These are phyloP conservation scores for Suillus discolor DNA, from an alignment of 768 basidiomycete genomes.

Conservation along the genomic window DNA sequence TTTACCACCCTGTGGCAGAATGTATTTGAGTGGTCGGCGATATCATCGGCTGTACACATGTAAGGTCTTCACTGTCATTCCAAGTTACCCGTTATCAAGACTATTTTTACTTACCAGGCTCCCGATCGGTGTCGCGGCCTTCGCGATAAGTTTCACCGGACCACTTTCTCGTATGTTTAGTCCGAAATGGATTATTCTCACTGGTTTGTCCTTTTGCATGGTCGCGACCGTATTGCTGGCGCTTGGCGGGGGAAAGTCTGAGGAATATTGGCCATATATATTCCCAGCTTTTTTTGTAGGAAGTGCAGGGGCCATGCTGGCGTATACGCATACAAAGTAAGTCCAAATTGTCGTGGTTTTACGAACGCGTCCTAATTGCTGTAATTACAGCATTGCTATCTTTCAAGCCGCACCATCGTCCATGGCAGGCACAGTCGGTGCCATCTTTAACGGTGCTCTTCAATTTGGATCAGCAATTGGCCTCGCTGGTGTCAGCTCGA, in stretches of 20 bases:
- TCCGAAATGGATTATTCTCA: constrained; percentile 49
- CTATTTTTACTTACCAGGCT: constrained; percentile 27
- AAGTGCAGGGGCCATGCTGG: constrained; percentile 46
- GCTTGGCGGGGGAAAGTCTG: constrained; percentile 40
- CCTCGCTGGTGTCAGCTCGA: constrained; percentile 50
- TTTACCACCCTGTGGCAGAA: constrained; percentile 44
- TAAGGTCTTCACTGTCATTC: constrained; percentile 19
- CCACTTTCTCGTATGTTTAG: constrained; percentile 37
- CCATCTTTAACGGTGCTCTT: constrained; percentile 56
- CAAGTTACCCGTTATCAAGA: constrained; percentile 9
- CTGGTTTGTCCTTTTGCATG: constrained; percentile 40
- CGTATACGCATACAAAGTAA: constrained; percentile 52
- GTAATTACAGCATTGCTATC: constrained; percentile 45
- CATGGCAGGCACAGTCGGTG: constrained; percentile 55
- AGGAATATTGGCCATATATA: constrained; percentile 47
- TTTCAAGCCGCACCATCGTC: constrained; percentile 48
- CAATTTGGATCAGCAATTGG: constrained; percentile 56
- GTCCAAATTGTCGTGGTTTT: constrained; percentile 16
- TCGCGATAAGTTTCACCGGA: constrained; percentile 43
- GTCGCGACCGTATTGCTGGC: constrained; percentile 44
- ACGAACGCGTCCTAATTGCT: not conserved
- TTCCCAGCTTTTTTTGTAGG: constrained; percentile 56
- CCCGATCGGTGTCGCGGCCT: constrained; percentile 43
- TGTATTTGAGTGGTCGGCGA: constrained; percentile 43
- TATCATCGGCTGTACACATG: constrained; percentile 44